These are phyloP conservation scores for Amanita rimosa DNA, from an alignment of 768 basidiomycete genomes.

Conservation along the genomic window DNA sequence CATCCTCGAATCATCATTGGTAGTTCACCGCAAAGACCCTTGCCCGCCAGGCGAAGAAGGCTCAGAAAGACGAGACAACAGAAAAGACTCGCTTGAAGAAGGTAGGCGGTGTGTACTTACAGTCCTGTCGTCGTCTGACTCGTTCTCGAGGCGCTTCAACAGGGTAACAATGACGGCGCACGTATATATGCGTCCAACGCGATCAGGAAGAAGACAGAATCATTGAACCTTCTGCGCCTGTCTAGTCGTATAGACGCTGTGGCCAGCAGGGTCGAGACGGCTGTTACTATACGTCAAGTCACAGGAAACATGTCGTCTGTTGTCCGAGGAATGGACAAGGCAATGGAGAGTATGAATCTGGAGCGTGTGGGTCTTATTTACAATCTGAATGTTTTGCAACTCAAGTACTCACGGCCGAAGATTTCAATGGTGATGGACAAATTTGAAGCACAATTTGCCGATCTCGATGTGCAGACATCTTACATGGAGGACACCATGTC, in stretches of 20 bases:
- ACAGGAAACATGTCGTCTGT: constrained; percentile 96
- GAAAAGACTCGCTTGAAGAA: constrained; percentile 93
- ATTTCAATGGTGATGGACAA: constrained; percentile 99
- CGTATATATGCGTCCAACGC: constrained; percentile 97
- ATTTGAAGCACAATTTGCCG: constrained; percentile 92
- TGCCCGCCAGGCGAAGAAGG: constrained; percentile 92
- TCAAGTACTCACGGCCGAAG: constrained; percentile 35
- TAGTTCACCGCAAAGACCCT: constrained; percentile 98
- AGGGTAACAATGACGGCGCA: constrained; percentile 95
- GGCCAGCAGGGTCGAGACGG: constrained; percentile 93
- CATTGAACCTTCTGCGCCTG: constrained; percentile 82
- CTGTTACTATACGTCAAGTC: constrained; percentile 94
- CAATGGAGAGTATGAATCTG: constrained; percentile 99
- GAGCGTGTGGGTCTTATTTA: constrained; percentile 57
- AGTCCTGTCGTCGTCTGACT: not conserved
- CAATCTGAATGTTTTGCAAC: not conserved
- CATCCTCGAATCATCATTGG: constrained; percentile 1
- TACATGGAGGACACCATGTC: constrained; percentile 99
- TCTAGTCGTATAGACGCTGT: constrained; percentile 94
- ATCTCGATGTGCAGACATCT: constrained; percentile 94
- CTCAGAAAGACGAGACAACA: constrained; percentile 84
- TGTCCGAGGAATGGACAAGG: constrained; percentile 96
- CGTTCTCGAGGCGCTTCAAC: constrained; percentile 70
- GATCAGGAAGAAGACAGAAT: constrained; percentile 95
- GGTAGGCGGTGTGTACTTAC: constrained; percentile 29